These are phyloP conservation scores for Hippophae tibetana DNA, from an alignment of 306 rosid species.

Conservation along the genomic window DNA sequence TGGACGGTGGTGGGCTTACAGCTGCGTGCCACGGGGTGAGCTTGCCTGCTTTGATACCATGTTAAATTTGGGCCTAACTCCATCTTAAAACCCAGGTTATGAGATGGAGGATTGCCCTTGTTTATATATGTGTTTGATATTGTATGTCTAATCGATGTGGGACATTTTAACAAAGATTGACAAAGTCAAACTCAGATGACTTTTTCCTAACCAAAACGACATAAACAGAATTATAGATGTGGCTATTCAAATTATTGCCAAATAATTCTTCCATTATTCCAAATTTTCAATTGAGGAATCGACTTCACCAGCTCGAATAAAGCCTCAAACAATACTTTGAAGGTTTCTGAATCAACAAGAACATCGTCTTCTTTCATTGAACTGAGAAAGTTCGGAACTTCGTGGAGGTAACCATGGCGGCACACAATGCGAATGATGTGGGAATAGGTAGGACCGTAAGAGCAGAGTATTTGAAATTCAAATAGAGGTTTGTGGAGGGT, in stretches of 20 bases:
- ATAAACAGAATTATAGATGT: slow-evolving; percentile 41
- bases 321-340: slow-evolving; percentile 46
- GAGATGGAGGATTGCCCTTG: no score
- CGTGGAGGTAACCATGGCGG: slow-evolving; percentile 30
- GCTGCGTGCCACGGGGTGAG: no score
- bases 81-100: no score
- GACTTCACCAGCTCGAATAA: slow-evolving; percentile 38
- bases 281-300: slow-evolving; percentile 40
- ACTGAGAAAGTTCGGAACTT: slow-evolving; percentile 36
- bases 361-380: slow-evolving; percentile 46
- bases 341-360: slow-evolving; percentile 40
- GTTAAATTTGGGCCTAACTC: no score
- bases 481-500: slow-evolving; percentile 52
- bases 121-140: no score
- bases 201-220: slow-evolving; percentile 46
- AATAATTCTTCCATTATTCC: slow-evolving; percentile 35
- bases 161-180: no score
- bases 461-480: slow-evolving; percentile 21
- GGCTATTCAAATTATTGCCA: slow-evolving; percentile 25
- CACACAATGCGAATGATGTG: slow-evolving; percentile 36
- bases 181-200: slow-evolving; percentile 48
- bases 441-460: slow-evolving; percentile 28
- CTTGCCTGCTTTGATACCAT: no score
- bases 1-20: no score
- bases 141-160: no score